Conservation (phyloP, 2,329 filamentous ascomycete species). For the Pezicula radicicola region DNA sequence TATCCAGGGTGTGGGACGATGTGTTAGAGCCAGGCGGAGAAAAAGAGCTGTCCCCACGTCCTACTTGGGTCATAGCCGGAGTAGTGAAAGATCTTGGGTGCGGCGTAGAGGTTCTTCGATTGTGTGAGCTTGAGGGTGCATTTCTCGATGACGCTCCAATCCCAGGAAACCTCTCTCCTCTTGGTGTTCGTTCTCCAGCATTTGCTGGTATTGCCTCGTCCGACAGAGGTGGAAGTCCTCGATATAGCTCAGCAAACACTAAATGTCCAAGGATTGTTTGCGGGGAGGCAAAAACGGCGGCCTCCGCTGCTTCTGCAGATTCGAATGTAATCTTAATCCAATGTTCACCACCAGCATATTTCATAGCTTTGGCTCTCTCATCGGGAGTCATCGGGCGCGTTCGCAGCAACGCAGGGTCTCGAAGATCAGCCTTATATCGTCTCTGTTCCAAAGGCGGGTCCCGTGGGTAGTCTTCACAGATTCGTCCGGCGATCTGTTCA, state of each 20-base stretch:
- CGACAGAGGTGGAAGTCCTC: conserved; percentile 58
- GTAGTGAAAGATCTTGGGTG: conserved; percentile 23
- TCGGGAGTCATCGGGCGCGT: conserved; percentile 63
- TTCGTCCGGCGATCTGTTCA: conserved; percentile 79
- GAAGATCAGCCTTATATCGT: conserved; percentile 71
- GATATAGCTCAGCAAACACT: conserved; percentile 69
- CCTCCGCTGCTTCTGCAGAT: conserved; percentile 66
- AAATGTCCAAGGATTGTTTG: conserved; percentile 68
- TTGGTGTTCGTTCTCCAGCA: conserved; percentile 3
- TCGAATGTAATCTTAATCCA: conserved; percentile 91
- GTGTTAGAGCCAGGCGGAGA: conserved; percentile 24
- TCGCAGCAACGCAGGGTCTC: conserved; percentile 68
- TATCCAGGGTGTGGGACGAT: conserved; percentile 56
- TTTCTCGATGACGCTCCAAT: conserved; percentile 9
- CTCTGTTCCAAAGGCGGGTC: conserved; percentile 70
- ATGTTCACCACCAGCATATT: conserved; percentile 78
- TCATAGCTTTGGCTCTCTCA: conserved; percentile 76
- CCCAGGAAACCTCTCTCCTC: conserved; percentile 1
- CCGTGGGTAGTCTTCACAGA: conserved; percentile 92
- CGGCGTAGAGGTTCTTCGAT: conserved; percentile 12
- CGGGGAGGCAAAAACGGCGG: conserved; percentile 67
- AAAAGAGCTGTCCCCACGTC: conserved; percentile 20
- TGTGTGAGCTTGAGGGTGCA: conserved; percentile 6
- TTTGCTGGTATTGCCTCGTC: conserved; percentile 57
- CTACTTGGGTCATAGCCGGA: conserved; percentile 23